Base-by-base conservation (phyloP, 352 stramenopile genomes). In the Phytophthora niederhauseri region DNA sequence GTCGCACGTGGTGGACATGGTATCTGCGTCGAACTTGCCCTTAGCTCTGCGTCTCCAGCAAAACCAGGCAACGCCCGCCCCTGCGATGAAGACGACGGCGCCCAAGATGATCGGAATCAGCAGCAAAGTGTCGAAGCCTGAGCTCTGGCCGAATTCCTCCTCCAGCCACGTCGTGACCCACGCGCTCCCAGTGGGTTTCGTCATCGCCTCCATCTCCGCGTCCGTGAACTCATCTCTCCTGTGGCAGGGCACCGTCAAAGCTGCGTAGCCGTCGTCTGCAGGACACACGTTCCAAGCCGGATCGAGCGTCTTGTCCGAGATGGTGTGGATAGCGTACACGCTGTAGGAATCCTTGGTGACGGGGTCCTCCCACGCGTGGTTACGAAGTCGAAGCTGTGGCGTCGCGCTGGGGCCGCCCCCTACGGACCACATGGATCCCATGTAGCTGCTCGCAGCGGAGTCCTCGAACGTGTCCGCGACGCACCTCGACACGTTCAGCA, bases 401-500 rank as follows among this genome's bases (percentile, higher is more conserved):
- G 38, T 31, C 50, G 73, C 57, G 12, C 64, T 19, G 0, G 60
- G 57, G 20, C 78, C 58, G 17, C 68, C 71, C 14, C 70, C 70
- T 5, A 58, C 69, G 1, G 64, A 66, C 70, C 70, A 76, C 70
- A 76, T 73, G 3, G 76, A 68, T 45, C 60, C 56, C 60, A 80
- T 52, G 26, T 56, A 63, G 6, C 53, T 61, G 12, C 22, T 41
- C 0, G 61, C 54, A 19, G 53, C 61, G 17, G 61, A 61, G 20
- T 65, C 60, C 2, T 66, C 56, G 41, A 65, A 73, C 4, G 55
- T 66, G n/a, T 81, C 76, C 6, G 55, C 68, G 1, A 73, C 70
- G n/a, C 78, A 84, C n/a, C 70, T 67, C 14, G 66, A 53, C 3
- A 75, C 75, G 6, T 57, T 66, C 20, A 81, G 58, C 72, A 85